Conservation (phyloP, 2,329 filamentous ascomycete species). For the Metarhizium humberi region DNA sequence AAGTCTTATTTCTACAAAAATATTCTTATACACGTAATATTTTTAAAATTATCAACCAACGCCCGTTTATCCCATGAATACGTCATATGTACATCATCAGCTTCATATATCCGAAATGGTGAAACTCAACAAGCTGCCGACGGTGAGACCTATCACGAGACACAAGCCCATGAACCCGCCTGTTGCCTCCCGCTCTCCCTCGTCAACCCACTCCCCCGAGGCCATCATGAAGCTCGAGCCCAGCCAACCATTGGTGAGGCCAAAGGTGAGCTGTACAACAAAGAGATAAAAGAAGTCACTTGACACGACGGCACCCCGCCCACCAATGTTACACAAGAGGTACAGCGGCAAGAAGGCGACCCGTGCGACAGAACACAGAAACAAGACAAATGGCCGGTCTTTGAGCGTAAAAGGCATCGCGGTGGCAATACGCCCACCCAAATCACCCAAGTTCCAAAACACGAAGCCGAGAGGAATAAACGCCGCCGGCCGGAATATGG, state of each 20-base stretch:
- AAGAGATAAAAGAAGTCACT: constrained; percentile 87
- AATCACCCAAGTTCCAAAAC: constrained; percentile 86
- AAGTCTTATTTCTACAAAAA: background rate
- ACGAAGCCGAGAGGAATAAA: constrained; percentile 90
- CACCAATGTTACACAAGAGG: constrained; percentile 78
- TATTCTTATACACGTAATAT: background rate
- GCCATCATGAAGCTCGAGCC: constrained; percentile 89
- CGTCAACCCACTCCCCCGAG: constrained; percentile 69
- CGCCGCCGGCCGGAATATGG: constrained; percentile 59
- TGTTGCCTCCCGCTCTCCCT: constrained; percentile 75
- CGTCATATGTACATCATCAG: background rate
- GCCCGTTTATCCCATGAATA: background rate
- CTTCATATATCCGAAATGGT: constrained; percentile 40
- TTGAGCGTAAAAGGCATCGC: constrained; percentile 47
- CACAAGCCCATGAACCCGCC: constrained; percentile 92
- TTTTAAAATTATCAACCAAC: background rate
- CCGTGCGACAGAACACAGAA: constrained; percentile 57
- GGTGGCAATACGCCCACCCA: constrained; percentile 65
- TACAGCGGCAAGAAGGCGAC: constrained; percentile 74
- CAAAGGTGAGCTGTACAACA: constrained; percentile 75
- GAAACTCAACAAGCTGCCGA: constrained; percentile 87
- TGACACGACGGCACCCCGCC: constrained; percentile 59
- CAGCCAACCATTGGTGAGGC: constrained; percentile 78
- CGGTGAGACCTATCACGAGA: constrained; percentile 73
- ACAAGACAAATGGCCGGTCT: constrained; percentile 56